These are phyloP conservation scores for Gigaspora rosea DNA, from an alignment of 192 early-diverging fungal species.

Conservation along the genomic window DNA sequence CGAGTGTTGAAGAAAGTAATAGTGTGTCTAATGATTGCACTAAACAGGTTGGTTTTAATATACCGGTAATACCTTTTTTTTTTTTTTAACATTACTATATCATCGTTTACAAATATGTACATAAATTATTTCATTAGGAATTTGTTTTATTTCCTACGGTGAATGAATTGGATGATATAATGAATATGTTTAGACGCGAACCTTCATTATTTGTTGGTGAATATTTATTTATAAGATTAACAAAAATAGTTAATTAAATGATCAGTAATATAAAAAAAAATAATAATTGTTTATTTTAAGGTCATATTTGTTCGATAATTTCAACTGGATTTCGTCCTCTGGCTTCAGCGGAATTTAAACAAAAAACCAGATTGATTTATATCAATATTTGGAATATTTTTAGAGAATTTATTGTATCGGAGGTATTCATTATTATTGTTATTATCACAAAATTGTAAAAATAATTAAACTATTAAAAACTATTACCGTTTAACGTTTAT, in stretches of 20 bases:
- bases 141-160: constrained; percentile 1
- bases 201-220: neutral
- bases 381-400: constrained; percentile 11
- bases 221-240: neutral
- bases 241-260: neutral
- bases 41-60: too few species aligned
- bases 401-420: neutral
- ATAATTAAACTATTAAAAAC: too few species aligned
- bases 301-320: neutral
- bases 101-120: neutral
- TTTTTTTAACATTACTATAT: neutral
- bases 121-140: neutral
- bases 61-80: too few species aligned
- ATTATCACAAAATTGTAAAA: neutral
- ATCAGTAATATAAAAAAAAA: neutral
- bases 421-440: neutral
- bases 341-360: neutral
- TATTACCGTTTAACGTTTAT: neutral
- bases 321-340: neutral
- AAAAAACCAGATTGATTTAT: neutral
- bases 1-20: neutral
- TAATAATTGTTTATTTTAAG: neutral
- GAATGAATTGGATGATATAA: neutral
- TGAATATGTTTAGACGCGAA: neutral
- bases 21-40: too few species aligned